Evolutionary conservation across 176 grass and related monocot species (phyloP), one percentile per base, ranked within the genome.

Genomic region (Oryza punctata): DNA sequence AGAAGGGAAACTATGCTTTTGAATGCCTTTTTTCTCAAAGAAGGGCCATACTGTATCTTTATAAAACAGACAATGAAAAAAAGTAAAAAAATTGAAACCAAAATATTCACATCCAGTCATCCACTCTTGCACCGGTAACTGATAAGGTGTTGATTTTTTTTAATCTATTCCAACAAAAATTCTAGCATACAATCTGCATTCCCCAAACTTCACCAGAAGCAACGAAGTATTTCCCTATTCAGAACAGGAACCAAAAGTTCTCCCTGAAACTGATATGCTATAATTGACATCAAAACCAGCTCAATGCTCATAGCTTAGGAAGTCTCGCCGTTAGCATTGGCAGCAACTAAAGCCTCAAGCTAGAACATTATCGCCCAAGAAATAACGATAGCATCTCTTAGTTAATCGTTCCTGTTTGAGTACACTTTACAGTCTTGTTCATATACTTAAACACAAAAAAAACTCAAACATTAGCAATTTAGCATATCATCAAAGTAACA

Each of bases 41-140:
- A 68, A 66, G 44, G 13, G 1, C 15, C 47, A 57, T 49, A 72
- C 19, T 28, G 32, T 1, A 83, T 23, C 10, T 67, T 40, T 27
- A 14, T 26, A 72, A 27, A 66, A 72, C 32, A 81, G 1, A 59
- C 2, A 65, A 29, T 21, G 25, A 1, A 72, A 28, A 54, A 0
- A 41, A 77, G 41, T 18, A n/a, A 30, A n/a, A 30, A 80, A 65
- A 18, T 21, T 25, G 47, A 80, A 85, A 64, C 28, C 10, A 52
- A 83, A 77, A 76, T 70, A 29, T n/a, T n/a, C 18, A 21, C 18
- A 77, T 77, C 6, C 50, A 52, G n/a, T n/a, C n/a, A n/a, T n/a
- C n/a, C n/a, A n/a, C 33, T 35, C 33, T 76, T 49, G 14, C 47
- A 33, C 18, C 6, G 16, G 18, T 54, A 19, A 54, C 50, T 74